Base-by-base conservation (phyloP, 2,329 filamentous ascomycete genomes). In the Phialophora chinensis region DNA sequence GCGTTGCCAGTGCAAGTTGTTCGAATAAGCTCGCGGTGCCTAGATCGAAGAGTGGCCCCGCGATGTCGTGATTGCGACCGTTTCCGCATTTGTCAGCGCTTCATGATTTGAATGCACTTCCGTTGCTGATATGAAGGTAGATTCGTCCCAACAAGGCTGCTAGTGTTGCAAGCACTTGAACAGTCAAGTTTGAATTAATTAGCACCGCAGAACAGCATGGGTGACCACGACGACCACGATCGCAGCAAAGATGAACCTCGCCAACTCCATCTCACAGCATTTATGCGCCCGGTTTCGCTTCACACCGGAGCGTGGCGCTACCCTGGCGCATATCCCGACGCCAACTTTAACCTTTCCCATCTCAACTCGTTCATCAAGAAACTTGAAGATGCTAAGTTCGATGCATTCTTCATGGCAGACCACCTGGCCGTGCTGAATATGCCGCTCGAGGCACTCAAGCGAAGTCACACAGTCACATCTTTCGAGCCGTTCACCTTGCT, bases 301-400 rank as follows among this genome's bases (percentile, higher is more conserved):
- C 84, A 87, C 68, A 85, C 83, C 1, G 83, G 85, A 35, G 84
- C 84, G 69, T 86, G 85, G 84, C 79, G 85, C 5, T 86, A 86
- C 68, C 84, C 84, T 0, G 83, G 82, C 2, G 76, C 84, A 0
- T 84, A 83, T 63, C 78, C 85, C 0, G 85, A 87, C 63, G 85
- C 85, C 61, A 87, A 87, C 75, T 86, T 87, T 80, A 86, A 86
- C 69, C 79, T 86, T 14, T 74, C 76, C 23, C 84, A 87, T 68
- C 75, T 87, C 4, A 82, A 81, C 55, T 78, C 79, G 0, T 87
- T 87, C 69, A 84, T 85, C 54, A 80, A 84, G 70, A 84, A 82
- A 65, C 78, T 85, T 0, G 84, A 86, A 71, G 79, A 77, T 7
- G 84, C 83, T 68, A 86, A 85, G 62, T 85, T 85, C 69, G 83